phyloP scores from a whole-genome alignment of 495 filamentous ascomycete genomes.

The Penicillium bovifimosum region DNA sequence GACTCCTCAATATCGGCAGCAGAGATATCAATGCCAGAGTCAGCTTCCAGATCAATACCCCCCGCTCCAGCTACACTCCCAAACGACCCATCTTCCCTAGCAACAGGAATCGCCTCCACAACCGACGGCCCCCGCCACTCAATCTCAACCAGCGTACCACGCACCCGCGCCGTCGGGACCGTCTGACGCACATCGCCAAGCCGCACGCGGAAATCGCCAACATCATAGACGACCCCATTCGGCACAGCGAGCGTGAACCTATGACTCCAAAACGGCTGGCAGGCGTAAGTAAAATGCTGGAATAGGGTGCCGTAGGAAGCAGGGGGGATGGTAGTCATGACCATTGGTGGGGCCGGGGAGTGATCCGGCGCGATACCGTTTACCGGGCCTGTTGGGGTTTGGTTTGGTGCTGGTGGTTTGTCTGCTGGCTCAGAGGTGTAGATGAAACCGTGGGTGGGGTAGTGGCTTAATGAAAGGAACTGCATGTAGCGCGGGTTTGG shows the following conservation, averaged over 20 bases:
- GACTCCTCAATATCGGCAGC: conserved; percentile 32
- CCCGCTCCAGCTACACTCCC: not conserved
- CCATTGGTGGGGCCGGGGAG: conserved; percentile 21
- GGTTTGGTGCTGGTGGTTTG: conserved; percentile 9
- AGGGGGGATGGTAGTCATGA: conserved; percentile 39
- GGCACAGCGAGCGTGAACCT: conserved; percentile 38
- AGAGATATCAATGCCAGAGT: conserved; percentile 24
- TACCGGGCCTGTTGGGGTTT: not conserved
- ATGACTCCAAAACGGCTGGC: conserved; percentile 43
- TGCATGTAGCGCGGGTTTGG: conserved; percentile 39
- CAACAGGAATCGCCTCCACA: conserved; percentile 23
- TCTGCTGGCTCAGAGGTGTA: conserved; percentile 38
- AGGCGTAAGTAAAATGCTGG: conserved; percentile 41
- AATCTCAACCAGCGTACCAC: conserved; percentile 41
- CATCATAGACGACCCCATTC: conserved; percentile 38
- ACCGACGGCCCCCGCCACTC: conserved; percentile 42
- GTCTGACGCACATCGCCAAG: conserved; percentile 43
- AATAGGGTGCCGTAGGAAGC: conserved; percentile 32
- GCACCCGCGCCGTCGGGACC: conserved; percentile 31
- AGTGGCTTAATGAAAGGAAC: conserved; percentile 39
- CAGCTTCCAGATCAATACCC: not conserved
- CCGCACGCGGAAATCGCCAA: conserved; percentile 42
- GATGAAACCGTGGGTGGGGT: conserved; percentile 40
- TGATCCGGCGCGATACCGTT: not conserved
- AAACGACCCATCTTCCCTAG: not conserved